These are phyloP conservation scores for Saccharomycopsis malanga DNA, from an alignment of 805 yeast genomes.

Conservation along the genomic window DNA sequence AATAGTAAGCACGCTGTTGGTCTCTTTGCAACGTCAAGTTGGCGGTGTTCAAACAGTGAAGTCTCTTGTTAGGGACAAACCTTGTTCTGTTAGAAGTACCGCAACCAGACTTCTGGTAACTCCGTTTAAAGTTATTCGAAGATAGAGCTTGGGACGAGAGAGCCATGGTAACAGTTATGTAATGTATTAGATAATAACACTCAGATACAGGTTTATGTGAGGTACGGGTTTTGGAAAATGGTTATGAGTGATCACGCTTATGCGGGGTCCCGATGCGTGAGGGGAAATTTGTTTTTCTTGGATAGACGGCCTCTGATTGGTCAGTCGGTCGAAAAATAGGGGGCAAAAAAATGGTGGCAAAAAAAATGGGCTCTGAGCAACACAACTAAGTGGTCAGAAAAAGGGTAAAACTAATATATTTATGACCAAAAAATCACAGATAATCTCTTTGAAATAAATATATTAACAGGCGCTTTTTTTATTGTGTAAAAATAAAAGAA, in stretches of 20 bases:
- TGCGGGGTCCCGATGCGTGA: neutral
- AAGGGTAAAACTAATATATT: neutral
- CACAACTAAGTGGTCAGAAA: constrained; percentile 35
- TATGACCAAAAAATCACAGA: neutral
- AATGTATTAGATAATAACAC: neutral
- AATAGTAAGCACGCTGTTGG: constrained; percentile 16
- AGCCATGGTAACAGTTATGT: constrained; percentile 10
- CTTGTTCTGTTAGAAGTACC: neutral
- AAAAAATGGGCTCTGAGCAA: constrained; percentile 26
- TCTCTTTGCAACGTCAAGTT: neutral
- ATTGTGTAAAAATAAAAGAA: constrained; percentile 1
- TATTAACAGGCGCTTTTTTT: neutral
- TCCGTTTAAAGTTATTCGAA: constrained; percentile 13
- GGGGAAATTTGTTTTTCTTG: neutral
- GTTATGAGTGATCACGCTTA: neutral
- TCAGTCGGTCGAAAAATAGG: neutral
- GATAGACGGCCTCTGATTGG: constrained; percentile 4
- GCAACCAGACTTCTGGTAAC: constrained; percentile 4
- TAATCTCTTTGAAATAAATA: neutral
- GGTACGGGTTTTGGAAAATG: constrained; percentile 6
- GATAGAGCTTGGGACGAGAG: constrained; percentile 17
- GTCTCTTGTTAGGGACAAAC: constrained; percentile 8
- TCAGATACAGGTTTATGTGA: neutral
- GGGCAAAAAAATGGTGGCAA: constrained; percentile 4
- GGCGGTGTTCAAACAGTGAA: neutral